phyloP scores from a whole-genome alignment of 169 alveolate species.

The Babesia ovata region DNA sequence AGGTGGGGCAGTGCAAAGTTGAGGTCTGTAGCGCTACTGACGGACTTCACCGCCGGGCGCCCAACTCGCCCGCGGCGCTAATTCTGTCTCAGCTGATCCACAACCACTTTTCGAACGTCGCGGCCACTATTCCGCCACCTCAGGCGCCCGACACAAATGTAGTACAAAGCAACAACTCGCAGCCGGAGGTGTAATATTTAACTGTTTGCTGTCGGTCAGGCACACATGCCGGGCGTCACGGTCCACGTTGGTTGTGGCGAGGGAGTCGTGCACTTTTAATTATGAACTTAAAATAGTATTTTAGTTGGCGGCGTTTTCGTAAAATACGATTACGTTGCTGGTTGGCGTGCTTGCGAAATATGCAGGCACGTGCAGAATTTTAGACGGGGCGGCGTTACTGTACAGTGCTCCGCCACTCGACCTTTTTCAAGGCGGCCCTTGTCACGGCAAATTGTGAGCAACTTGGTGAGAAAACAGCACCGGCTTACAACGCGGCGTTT shows the following conservation, averaged over 20 bases:
- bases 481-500: neutral
- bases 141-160: slow-evolving; percentile 20
- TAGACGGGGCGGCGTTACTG: neutral
- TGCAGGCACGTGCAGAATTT: slow-evolving; percentile 28
- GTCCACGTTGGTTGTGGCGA: too few species aligned
- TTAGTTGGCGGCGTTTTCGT: neutral
- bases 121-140: slow-evolving; percentile 2
- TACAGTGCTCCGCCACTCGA: slow-evolving; percentile 7
- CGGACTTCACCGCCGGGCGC: slow-evolving; percentile 47
- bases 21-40: slow-evolving; percentile 76
- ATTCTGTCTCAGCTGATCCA: slow-evolving; percentile 66
- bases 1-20: slow-evolving; percentile 89
- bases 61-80: slow-evolving; percentile 65
- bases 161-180: slow-evolving; percentile 10
- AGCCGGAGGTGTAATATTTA: slow-evolving; percentile 45
- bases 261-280: too few species aligned
- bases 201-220: neutral
- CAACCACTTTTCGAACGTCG: slow-evolving; percentile 35
- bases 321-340: neutral
- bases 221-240: slow-evolving; percentile 1
- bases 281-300: too few species aligned
- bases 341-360: neutral
- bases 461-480: neutral
- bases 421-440: neutral
- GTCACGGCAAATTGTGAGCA: neutral